Base-by-base conservation (phyloP, 768 basidiomycete genomes). In the Mycena galericulata region DNA sequence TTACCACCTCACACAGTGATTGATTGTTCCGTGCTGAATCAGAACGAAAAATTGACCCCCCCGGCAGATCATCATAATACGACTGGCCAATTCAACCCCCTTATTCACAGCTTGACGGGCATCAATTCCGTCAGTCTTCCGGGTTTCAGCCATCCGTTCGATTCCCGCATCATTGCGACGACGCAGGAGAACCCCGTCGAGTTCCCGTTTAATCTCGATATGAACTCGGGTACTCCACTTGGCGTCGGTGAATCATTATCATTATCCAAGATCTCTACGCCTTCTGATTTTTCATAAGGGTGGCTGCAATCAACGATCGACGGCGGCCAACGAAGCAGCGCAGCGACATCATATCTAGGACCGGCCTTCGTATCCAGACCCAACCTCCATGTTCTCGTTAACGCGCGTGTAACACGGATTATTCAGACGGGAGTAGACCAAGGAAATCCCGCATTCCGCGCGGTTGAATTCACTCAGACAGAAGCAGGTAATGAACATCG, bases 201-300 rank as follows among this genome's bases (percentile, higher is more conserved):
- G 41, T 86, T 83, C 61, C 76, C 79, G 0, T 85, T 75, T 71
- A 81, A 81, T 47, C 15, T 71, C 11, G 81, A 83, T 65, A 70
- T 78, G 58, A 80, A 84, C 34, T 76, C 76, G 2, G 82, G 84
- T 9, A 73, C 73, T 18, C 68, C 71, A 1, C 69, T 82, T 4
- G 83, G 83, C 20, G 43, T 81, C 20, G 78, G 81, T 82, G 51
- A 65, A n/a, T n/a, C n/a, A n/a, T n/a, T n/a, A n/a, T n/a, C n/a
- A n/a, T n/a, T n/a, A n/a, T n/a, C n/a, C n/a, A n/a, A n/a, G n/a
- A n/a, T 22, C 43, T 8, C n/a, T 22, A 5, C 8, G 8, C n/a
- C n/a, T 17, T 36, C 43, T 20, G 54, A 34, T 20, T 56, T 18
- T 34, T n/a, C 26, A 14, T 29, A 17, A 77, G 78, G 74, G 15